Evolutionary conservation across 208 protist genomes (phyloP), one percentile per base, ranked within the genome.

Genomic region (Tetramitus jugosus): DNA sequence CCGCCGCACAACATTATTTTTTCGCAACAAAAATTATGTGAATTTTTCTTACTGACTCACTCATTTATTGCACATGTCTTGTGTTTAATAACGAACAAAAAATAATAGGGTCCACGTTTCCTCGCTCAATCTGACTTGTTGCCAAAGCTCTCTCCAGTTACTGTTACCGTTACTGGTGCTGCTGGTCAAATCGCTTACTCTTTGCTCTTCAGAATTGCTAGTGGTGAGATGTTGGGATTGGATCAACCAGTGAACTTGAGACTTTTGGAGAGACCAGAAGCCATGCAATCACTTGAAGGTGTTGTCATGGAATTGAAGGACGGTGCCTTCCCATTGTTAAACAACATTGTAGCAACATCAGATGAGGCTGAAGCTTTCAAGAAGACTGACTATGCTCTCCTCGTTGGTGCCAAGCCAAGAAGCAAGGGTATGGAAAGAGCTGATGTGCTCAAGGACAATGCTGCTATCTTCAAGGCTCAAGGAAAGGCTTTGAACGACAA

Each of bases 181-280:
- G 92, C 93, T 45, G 96, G 96, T n/a, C 93, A 96, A 84, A 96
- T 98, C 78, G 93, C 88, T 35, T 98, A 98, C 80, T 79, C 89
- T 43, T 77, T 98, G 37, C 78, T 95, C n/a, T 93, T 94, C 4
- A 85, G 92, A 79, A 92, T 98, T 80, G 94, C 93, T 82, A 79
- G 29, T 40, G 95, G 95, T 69, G 80, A 91, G 61, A 91, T 97
- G 82, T 86, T 98, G 10, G 95, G 94, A 39, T 77, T 82, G 39
- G 76, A 91, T 74, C 87, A 89, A 83, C 91, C 87, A 49, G 84
- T 97, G 60, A 89, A 91, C 64, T 89, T 98, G 52, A 87, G 88
- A 78, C 91, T 96, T 26, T 84, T 98, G 13, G 94, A 97, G 56
- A 87, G 87, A 62, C 80, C 86, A 80, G 82, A 83, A n/a, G 90